Base-by-base conservation (phyloP, 2,329 filamentous ascomycete genomes). In the Aspergillus uvarum region DNA sequence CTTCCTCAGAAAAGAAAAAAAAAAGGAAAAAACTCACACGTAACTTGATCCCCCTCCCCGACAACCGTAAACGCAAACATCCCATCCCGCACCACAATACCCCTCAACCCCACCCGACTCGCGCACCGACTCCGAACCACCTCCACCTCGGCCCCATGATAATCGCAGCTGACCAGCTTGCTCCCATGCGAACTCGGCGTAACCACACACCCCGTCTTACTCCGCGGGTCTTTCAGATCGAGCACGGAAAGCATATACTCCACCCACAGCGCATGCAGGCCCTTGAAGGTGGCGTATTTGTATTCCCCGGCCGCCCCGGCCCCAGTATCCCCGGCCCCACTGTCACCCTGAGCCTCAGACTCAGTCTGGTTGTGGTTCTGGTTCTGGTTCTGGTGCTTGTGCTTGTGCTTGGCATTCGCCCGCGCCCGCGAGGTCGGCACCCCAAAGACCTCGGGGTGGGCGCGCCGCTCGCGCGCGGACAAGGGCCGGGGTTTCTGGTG, bases 21-120 rank as follows among this genome's bases (percentile, higher is more conserved):
- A 49, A 52, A 35, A 31, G 14, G 19, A 7, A 21, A 38, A 48
- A 48, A 74, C 80, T 74, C 68, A 85, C 82, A 81, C 79, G 95
- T 96, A 48, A 95, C 70, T 65, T 83, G 80, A 76, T 93, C 83
- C 66, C 82, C 83, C 69, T 76, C 81, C 2, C 91, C 96, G 44
- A 98, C 83, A 62, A 99, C 79, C 74, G 96, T 90, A 76, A 98
- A 91, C 1, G 89, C 88, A 70, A 90, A 94, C 73, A 89, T 92
- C 54, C 90, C 89, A 78, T 99, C 95, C 73, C 91, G 87, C 47
- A 97, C 87, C 61, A 98, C 90, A 67, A 98, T 94, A 16, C 95
- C 95, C 68, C 82, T 85, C 56, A 94, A 77, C 0, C 95, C 94
- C 0, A 99, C 93, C 16, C 94, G 83, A 56, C 90, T 87, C 16